Evolutionary conservation across 768 basidiomycete species (phyloP).

Genomic region (Phaffia tasmanica): DNA sequence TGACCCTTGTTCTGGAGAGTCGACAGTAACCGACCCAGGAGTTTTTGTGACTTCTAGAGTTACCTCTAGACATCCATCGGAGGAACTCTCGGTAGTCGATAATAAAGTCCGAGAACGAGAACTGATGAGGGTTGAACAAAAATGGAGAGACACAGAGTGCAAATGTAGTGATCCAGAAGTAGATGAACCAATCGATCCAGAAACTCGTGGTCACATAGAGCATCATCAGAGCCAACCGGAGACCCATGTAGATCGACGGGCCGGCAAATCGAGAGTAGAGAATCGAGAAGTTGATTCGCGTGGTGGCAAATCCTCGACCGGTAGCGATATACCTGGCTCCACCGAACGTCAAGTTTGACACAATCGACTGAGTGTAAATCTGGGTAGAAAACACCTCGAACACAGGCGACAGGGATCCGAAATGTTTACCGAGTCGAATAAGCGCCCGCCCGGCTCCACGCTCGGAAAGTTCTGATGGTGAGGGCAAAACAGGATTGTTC

Average conservation of each 20-base stretch:
- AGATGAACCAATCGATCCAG: slow-evolving; percentile 43
- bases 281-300: slow-evolving; percentile 85
- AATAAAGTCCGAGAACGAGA: slow-evolving; percentile 90
- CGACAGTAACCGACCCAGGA: slow-evolving; percentile 99
- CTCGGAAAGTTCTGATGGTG: slow-evolving; percentile 70
- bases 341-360: slow-evolving; percentile 93
- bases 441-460: slow-evolving; percentile 87
- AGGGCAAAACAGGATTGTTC: slow-evolving; percentile 30
- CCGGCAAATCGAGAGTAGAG: slow-evolving; percentile 97
- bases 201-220: slow-evolving; percentile 86
- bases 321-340: slow-evolving; percentile 98
- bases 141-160: slow-evolving; percentile 90
- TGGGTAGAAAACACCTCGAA: slow-evolving; percentile 99
- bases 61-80: slow-evolving; percentile 98
- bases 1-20: slow-evolving; percentile 93
- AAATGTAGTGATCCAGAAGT: slow-evolving; percentile 56
- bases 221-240: slow-evolving; percentile 80
- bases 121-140: slow-evolving; percentile 99
- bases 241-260: slow-evolving; percentile 93
- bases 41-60: slow-evolving; percentile 91
- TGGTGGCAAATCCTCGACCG: slow-evolving; percentile 96
- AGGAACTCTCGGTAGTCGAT: slow-evolving; percentile 95
- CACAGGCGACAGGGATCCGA: slow-evolving; percentile 80
- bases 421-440: slow-evolving; percentile 84
- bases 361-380: slow-evolving; percentile 93